Percentiles rank a stretch among this genome's conserved stretches.
These are phyloP conservation scores for Vaccinium corymbosum DNA, from an alignment of 148 eudicot species.

Conservation along the genomic window DNA sequence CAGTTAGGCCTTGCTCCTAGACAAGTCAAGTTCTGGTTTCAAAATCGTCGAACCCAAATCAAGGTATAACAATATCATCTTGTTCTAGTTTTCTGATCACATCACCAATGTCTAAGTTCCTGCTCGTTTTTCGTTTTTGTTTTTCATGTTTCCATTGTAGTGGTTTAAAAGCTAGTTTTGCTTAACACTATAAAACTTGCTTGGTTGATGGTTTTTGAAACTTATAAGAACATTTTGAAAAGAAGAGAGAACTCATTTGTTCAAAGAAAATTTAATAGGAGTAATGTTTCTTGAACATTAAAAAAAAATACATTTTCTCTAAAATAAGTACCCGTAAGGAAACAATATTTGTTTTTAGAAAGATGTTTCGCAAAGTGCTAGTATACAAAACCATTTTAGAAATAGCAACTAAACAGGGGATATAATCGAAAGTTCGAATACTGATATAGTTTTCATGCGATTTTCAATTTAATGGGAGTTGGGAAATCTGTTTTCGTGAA, in stretches of 20 bases:
- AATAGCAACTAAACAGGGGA: not conserved
- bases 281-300: not conserved
- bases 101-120: not conserved
- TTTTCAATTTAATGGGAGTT: not conserved
- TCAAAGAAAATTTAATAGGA: not conserved
- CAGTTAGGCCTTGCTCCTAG: slow-evolving; percentile 91
- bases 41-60: slow-evolving; percentile 95
- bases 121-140: not conserved
- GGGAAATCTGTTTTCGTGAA: not conserved
- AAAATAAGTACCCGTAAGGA: not conserved
- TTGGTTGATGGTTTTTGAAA: not conserved
- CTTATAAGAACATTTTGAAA: not conserved
- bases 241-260: not conserved
- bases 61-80: slow-evolving; percentile 40
- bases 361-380: not conserved
- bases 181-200: not conserved
- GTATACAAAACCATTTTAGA: not conserved
- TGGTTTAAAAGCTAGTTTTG: not conserved
- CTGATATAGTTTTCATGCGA: not conserved
- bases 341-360: not conserved
- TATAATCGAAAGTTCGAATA: not conserved
- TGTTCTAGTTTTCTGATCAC: not conserved
- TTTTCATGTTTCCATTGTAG: not conserved
- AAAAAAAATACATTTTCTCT: not conserved
- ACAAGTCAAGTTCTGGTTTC: slow-evolving; percentile 98